Evolutionary conservation across 176 grass and related monocot species (phyloP).

Genomic region (Triticum urartu): DNA sequence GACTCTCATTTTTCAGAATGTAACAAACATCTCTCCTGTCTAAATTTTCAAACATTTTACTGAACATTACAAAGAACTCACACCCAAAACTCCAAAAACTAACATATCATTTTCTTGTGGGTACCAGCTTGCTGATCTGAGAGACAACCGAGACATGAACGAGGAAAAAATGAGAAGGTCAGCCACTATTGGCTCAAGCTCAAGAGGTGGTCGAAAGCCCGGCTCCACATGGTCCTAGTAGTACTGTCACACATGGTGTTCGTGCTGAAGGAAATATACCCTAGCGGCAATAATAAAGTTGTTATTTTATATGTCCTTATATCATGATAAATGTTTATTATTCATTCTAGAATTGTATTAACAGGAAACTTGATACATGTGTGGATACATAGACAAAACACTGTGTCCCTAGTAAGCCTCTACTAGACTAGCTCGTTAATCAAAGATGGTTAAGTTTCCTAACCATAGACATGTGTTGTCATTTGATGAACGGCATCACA

Average conservation of each 20-base stretch:
- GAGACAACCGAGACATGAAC: constrained; percentile 40
- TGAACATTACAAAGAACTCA: background rate
- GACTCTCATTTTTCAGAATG: constrained; percentile 61
- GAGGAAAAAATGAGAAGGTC: constrained; percentile 28
- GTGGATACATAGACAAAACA: no score
- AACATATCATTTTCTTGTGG: background rate
- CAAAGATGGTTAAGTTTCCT: no score
- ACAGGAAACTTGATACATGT: no score
- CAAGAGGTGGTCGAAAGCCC: constrained; percentile 46
- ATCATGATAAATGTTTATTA: no score
- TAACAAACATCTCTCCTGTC: constrained; percentile 28
- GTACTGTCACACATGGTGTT: constrained; percentile 64
- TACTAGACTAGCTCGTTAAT: no score
- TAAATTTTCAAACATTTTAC: background rate
- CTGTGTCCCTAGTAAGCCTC: no score
- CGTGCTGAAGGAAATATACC: no score
- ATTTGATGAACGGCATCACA: no score
- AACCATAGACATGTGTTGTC: no score
- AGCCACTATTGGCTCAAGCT: constrained; percentile 67
- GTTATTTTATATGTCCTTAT: no score
- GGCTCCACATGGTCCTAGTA: constrained; percentile 51
- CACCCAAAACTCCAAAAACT: background rate
- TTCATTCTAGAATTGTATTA: no score
- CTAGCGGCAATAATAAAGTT: no score
- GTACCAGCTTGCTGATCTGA: constrained; percentile 63